Evolutionary conservation across 768 basidiomycete genomes (phyloP), one percentile per base, ranked within the genome.

Genomic region (Pleurotus platypus): DNA sequence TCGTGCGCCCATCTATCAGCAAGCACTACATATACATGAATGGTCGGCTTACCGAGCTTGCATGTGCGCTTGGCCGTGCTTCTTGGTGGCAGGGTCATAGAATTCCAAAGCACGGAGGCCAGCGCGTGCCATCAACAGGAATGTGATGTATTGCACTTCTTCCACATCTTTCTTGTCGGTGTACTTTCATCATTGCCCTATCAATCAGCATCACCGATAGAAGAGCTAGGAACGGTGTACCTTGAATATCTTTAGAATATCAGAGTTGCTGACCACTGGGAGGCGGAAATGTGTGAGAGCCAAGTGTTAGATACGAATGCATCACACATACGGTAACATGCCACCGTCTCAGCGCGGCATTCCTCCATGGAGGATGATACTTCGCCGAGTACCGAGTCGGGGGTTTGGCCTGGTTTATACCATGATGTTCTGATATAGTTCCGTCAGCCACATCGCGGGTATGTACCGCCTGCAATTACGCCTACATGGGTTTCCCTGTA

Each of bases 301-400:
- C 26, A 53, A 49, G 58, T 57, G 30, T n/a, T 43, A 37, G 11
- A 49, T 20, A 26, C 39, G 38, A 35, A 40, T 37, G 37, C 11
- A 13, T 49, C 7, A 72, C 83, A 26, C 24, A 4, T 26, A 89
- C 91, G 78, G 72, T 84, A 94, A 42, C 94, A 74, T 0, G 89
- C 89, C 18, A 92, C 92, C 2, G 90, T 81, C 72, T 95, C 93
- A 7, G 92, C 92, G n/a, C 93, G 84, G 63, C 92, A 94, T 73
- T 94, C 92, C 70, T 94, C 93, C 83, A 94, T 84, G 1, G 92
- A 94, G 0, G 92, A 93, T 3, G 90, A 92, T 6, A 92, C 89
- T 59, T 93, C 89, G 0, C 92, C 92, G 1, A 95, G 77, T 1
- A 93, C 86, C 8, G 90, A 85, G 49, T 84, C 89, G 39, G 90